Conservation (phyloP, 164 flowering plant genomes). For the Warburgia ugandensis region DNA sequence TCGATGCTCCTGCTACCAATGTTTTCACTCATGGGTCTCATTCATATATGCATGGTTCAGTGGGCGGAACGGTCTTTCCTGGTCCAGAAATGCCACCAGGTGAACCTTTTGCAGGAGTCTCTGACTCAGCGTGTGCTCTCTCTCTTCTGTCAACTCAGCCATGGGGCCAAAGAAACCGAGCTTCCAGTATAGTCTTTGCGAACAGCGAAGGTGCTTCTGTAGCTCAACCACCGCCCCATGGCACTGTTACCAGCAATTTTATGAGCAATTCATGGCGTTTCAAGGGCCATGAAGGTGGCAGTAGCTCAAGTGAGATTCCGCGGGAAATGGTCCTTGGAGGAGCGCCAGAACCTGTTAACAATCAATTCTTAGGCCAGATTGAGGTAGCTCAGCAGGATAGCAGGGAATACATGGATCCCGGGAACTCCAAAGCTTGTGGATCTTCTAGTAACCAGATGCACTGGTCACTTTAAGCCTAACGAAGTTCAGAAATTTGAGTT, state of each 20-base stretch:
- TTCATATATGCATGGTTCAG: constrained; percentile 34
- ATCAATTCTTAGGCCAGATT: constrained; percentile 26
- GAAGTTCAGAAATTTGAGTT: too few species aligned
- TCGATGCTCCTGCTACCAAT: constrained; percentile 33
- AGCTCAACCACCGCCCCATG: constrained; percentile 29
- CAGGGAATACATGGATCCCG: constrained; percentile 45
- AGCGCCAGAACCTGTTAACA: constrained; percentile 23
- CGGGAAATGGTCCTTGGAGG: constrained; percentile 39
- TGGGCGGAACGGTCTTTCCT: constrained; percentile 30
- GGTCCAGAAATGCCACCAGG: constrained; percentile 38
- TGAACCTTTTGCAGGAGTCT: constrained; percentile 48
- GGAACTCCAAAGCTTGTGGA: constrained; percentile 35
- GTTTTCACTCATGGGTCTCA: constrained; percentile 18
- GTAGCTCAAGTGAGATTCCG: constrained; percentile 29
- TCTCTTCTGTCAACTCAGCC: constrained; percentile 96
- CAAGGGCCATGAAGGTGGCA: constrained; percentile 29
- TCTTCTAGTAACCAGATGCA: constrained; percentile 36
- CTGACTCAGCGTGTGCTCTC: constrained; percentile 96
- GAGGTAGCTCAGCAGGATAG: constrained; percentile 38
- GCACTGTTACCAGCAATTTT: constrained; percentile 21
- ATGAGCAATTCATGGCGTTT: constrained; percentile 39
- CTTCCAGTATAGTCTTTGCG: constrained; percentile 27
- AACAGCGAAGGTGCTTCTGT: constrained; percentile 21
- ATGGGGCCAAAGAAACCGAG: constrained; percentile 48
- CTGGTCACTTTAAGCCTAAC: constrained; percentile 56